These are phyloP conservation scores for Oryza coarctata DNA, from an alignment of 176 grass and related monocot genomes.

Conservation along the genomic window DNA sequence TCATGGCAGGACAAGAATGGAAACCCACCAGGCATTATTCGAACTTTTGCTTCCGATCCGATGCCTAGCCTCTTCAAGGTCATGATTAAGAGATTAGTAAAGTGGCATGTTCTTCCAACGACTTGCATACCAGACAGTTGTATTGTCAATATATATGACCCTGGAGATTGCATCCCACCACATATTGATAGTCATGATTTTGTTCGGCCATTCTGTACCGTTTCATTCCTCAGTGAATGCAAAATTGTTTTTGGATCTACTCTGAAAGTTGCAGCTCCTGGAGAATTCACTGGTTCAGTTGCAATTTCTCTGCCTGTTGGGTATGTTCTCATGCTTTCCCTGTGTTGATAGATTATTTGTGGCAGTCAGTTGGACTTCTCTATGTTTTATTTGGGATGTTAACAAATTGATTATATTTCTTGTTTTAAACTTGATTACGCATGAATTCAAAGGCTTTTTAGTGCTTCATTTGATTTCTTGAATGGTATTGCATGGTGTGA, in stretches of 20 bases:
- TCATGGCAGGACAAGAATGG: slow-evolving; percentile 80
- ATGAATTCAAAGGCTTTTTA: slow-evolving; percentile 3
- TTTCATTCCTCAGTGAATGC: slow-evolving; percentile 85
- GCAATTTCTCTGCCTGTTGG: slow-evolving; percentile 70
- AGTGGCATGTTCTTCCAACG: slow-evolving; percentile 65
- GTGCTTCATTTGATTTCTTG: slow-evolving; percentile 5
- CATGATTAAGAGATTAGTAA: slow-evolving; percentile 71
- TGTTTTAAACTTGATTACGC: slow-evolving; percentile 7
- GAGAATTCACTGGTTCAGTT: slow-evolving; percentile 56
- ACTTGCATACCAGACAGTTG: slow-evolving; percentile 81
- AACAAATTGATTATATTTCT: slow-evolving; percentile 2
- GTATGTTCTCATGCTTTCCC: slow-evolving; percentile 36
- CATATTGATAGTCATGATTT: slow-evolving; percentile 95
- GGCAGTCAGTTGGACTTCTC: background rate
- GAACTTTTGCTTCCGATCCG: slow-evolving; percentile 59
- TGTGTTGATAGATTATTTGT: slow-evolving; percentile 19
- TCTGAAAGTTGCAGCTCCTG: slow-evolving; percentile 50
- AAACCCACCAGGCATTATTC: slow-evolving; percentile 87
- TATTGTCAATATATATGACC: slow-evolving; percentile 89
- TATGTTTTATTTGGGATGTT: slow-evolving; percentile 25
- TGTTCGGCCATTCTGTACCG: slow-evolving; percentile 83
- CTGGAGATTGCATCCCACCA: slow-evolving; percentile 84
- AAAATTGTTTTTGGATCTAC: slow-evolving; percentile 67
- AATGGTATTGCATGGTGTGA: background rate
- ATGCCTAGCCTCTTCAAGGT: slow-evolving; percentile 62